Percentiles rank a stretch among this genome's conserved stretches.
These are phyloP conservation scores for Leccinum broughii DNA, from an alignment of 768 basidiomycete species.

Conservation along the genomic window DNA sequence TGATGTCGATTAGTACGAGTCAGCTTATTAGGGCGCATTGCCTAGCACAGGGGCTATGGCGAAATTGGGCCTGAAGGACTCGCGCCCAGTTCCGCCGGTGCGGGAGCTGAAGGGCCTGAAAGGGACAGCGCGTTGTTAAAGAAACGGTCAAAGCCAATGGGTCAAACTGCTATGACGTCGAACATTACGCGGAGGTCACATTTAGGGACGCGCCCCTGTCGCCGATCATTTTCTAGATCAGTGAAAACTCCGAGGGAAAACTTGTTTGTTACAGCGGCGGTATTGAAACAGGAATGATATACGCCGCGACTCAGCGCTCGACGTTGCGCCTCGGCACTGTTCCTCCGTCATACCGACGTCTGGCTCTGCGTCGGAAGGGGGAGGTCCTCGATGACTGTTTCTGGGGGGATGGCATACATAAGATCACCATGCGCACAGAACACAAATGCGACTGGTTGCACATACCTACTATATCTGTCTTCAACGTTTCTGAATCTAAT, in stretches of 20 bases:
- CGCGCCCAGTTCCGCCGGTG: slow-evolving; percentile 15
- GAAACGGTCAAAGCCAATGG: slow-evolving; percentile 46
- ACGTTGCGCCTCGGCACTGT: slow-evolving; percentile 70
- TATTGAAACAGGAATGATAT: slow-evolving; percentile 63
- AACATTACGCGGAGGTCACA: slow-evolving; percentile 7
- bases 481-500: too few relatives aligned
- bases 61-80: slow-evolving; percentile 31
- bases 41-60: slow-evolving; percentile 16
- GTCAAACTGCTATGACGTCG: slow-evolving; percentile 15
- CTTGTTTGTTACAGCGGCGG: neutral
- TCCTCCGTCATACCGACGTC: slow-evolving; percentile 51
- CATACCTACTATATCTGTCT: too few relatives aligned
- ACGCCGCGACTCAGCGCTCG: slow-evolving; percentile 76
- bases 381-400: too few relatives aligned
- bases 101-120: neutral
- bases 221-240: too few relatives aligned
- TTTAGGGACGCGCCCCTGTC: neutral
- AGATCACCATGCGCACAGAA: too few relatives aligned
- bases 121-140: slow-evolving; percentile 40
- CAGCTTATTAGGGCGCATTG: neutral
- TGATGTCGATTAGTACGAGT: neutral
- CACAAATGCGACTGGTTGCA: too few relatives aligned
- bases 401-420: too few relatives aligned
- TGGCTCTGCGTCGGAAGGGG: too few relatives aligned
- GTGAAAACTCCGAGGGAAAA: too few relatives aligned